These are phyloP conservation scores for Monosporascus ibericus DNA, from an alignment of 2,329 filamentous ascomycete species.

Conservation along the genomic window DNA sequence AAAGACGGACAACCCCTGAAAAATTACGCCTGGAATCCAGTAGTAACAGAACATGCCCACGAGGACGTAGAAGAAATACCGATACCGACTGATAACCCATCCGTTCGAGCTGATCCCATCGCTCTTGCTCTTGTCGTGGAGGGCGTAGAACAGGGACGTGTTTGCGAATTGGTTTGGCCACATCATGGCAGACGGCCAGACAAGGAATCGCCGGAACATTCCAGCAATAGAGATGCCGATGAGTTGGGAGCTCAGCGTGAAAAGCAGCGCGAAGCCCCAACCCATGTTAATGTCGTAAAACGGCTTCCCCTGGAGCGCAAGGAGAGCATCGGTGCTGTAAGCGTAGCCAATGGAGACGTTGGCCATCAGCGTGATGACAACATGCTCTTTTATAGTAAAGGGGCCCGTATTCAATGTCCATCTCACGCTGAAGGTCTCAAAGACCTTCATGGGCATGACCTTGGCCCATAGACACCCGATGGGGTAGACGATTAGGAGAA, in stretches of 20 bases:
- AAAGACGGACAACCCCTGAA: conserved; percentile 41
- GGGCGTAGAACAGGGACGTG: conserved; percentile 39
- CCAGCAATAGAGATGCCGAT: conserved; percentile 48
- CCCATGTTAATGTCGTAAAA: conserved; percentile 37
- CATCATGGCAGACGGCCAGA: conserved; percentile 44
- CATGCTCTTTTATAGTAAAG: conserved; percentile 42
- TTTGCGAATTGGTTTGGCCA: conserved; percentile 44
- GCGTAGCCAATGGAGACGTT: conserved; percentile 33
- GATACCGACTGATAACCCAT: conserved; percentile 39
- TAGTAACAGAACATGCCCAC: conserved; percentile 42
- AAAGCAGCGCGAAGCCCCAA: conserved; percentile 42
- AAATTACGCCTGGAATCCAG: conserved; percentile 46
- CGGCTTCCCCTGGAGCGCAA: conserved; percentile 34
- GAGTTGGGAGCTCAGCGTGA: conserved; percentile 44
- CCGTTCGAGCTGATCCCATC: conserved; percentile 35
- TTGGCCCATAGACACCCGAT: conserved; percentile 38
- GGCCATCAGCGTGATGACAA: conserved; percentile 38
- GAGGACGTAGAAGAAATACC: conserved; percentile 38
- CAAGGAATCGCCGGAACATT: conserved; percentile 40
- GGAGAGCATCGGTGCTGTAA: conserved; percentile 33
- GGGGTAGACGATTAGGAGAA: conserved; percentile 36
- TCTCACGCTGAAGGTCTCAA: conserved; percentile 33
- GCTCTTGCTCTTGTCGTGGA: conserved; percentile 34
- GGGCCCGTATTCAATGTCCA: conserved; percentile 39
- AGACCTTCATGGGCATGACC: conserved; percentile 33